A percentile compares a stretch with the other conserved stretches of the same genome.
Evolutionary conservation across 768 basidiomycete genomes (phyloP).

Genomic region (Erythrobasidium yunnanense): DNA sequence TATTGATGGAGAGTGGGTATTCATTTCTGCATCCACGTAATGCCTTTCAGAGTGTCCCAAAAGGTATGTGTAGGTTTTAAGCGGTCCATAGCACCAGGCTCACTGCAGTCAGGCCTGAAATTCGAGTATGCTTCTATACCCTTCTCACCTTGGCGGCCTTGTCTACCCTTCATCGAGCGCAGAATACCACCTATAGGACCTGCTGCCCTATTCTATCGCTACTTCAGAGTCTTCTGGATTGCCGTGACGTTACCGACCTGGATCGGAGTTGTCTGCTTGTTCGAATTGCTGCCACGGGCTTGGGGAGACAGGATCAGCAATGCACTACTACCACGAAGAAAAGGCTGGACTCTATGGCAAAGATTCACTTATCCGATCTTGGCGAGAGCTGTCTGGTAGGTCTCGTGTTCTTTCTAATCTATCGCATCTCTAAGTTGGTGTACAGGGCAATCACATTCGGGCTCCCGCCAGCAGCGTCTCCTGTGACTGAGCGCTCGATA

Average conservation of each 20-base stretch:
- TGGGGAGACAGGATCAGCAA: background rate
- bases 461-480: background rate
- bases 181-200: background rate
- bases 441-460: conserved; percentile 20
- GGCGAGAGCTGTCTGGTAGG: conserved; percentile 29
- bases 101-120: background rate
- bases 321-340: background rate
- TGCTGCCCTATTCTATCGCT: conserved; percentile 13
- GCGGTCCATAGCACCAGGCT: background rate
- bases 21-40: conserved; percentile 18
- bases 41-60: background rate
- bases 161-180: conserved; percentile 27
- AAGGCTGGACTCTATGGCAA: conserved; percentile 27
- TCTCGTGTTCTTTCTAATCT: conserved; percentile 17
- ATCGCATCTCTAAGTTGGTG: conserved; percentile 11
- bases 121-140: conserved; percentile 12
- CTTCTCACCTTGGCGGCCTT: conserved; percentile 29
- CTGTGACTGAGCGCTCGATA: background rate
- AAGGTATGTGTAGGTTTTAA: background rate
- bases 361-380: conserved; percentile 30
- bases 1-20: conserved; percentile 3
- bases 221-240: conserved; percentile 28
- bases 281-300: background rate
- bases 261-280: background rate
- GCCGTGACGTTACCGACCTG: conserved; percentile 23